Conservation (phyloP, 2,329 filamentous ascomycete species). For the Raffaelea albimanens region DNA sequence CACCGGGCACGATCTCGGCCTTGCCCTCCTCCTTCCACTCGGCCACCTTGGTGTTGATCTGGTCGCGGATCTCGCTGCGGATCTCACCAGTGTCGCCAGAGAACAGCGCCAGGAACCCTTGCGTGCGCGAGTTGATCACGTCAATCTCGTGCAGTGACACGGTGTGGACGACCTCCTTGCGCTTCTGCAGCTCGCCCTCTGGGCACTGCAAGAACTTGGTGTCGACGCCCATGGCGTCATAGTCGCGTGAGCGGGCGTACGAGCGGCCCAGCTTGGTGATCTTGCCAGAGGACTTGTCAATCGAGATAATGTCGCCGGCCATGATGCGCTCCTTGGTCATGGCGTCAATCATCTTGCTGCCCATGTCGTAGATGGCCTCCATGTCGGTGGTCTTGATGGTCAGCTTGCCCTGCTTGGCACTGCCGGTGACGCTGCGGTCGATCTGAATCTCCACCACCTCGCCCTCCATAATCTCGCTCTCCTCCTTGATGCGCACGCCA, state of each 20-base stretch:
- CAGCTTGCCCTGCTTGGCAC: conserved; percentile 96
- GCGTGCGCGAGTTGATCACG: conserved; percentile 98
- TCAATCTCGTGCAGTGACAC: conserved; percentile 97
- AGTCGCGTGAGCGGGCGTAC: conserved; percentile 90
- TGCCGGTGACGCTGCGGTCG: conserved; percentile 89
- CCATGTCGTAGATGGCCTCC: conserved; percentile 99
- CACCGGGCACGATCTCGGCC: conserved; percentile 92
- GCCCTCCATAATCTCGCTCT: conserved; percentile 98
- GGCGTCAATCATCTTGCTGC: conserved; percentile 98
- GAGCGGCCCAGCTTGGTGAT: conserved; percentile 95
- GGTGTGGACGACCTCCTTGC: conserved; percentile 94
- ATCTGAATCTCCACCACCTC: conserved; percentile 99
- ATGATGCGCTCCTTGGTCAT: conserved; percentile 99
- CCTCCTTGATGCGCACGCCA: conserved; percentile 95
- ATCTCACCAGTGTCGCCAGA: conserved; percentile 98
- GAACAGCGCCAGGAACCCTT: conserved; percentile 94
- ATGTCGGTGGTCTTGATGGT: conserved; percentile 99
- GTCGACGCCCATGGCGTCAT: conserved; percentile 97
- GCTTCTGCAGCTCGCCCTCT: conserved; percentile 93
- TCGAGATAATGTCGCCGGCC: conserved; percentile 96
- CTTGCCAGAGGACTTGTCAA: conserved; percentile 96
- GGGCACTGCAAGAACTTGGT: conserved; percentile 98
- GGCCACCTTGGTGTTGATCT: conserved; percentile 97
- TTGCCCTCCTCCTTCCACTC: conserved; percentile 99
- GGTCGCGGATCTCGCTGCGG: conserved; percentile 89